Evolutionary conservation across 108 stramenopile genomes (phyloP).

Genomic region (Skeletonema marinoi): DNA sequence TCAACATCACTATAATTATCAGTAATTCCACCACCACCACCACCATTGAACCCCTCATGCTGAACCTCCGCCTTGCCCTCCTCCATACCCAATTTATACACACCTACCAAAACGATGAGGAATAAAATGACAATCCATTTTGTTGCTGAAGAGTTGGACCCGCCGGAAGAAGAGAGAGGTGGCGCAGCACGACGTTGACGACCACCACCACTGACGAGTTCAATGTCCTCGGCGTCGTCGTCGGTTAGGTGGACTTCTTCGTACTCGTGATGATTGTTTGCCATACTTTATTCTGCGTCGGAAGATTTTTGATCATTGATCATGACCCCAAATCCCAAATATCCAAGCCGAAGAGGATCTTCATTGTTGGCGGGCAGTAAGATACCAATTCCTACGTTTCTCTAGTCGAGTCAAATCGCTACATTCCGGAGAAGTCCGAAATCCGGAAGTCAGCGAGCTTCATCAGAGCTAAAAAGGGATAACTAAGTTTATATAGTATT

Average conservation of each 20-base stretch:
- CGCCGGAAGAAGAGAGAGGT: neutral
- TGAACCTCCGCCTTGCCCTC: slow-evolving; percentile 14
- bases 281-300: too few species aligned
- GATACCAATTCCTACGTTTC: too few species aligned
- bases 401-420: too few species aligned
- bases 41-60: neutral
- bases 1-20: neutral
- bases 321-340: too few species aligned
- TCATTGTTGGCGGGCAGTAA: too few species aligned
- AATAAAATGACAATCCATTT: slow-evolving; percentile 5
- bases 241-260: neutral
- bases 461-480: too few species aligned
- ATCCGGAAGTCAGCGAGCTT: too few species aligned
- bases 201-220: neutral
- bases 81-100: slow-evolving; percentile 24
- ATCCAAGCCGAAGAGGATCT: too few species aligned
- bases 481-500: too few species aligned
- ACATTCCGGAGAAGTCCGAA: too few species aligned
- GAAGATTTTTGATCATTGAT: too few species aligned
- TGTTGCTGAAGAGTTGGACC: neutral
- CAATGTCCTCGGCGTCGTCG: neutral
- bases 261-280: neutral
- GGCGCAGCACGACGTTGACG: neutral
- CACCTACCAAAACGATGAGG: slow-evolving; percentile 10
- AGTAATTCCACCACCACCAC: too few species aligned